phyloP scores from a whole-genome alignment of 2,329 filamentous ascomycete genomes.

The Trichoderma sp. region DNA sequence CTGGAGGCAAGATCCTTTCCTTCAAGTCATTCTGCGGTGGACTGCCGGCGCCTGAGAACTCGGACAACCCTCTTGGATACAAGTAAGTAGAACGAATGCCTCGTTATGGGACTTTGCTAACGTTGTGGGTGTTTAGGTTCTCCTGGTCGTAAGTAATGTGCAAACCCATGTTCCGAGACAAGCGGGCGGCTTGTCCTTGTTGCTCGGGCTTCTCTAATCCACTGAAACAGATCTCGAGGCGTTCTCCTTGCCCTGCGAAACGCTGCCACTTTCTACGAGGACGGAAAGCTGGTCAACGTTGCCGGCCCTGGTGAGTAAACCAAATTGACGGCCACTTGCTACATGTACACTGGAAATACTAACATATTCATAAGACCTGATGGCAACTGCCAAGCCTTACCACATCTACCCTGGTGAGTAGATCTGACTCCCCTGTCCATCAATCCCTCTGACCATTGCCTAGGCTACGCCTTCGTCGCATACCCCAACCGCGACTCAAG shows the following conservation, averaged over 20 bases:
- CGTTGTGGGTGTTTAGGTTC: conserved; percentile 44
- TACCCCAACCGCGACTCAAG: conserved; percentile 94
- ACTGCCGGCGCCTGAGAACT: conserved; percentile 64
- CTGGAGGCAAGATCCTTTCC: conserved; percentile 78
- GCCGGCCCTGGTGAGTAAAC: conserved; percentile 52
- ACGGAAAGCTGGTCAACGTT: conserved; percentile 75
- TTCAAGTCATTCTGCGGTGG: conserved; percentile 89
- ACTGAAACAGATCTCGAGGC: conserved; percentile 59
- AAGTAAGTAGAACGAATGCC: conserved; percentile 50
- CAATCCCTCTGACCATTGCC: not conserved
- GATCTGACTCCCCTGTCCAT: too few species aligned
- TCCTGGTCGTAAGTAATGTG: conserved; percentile 59
- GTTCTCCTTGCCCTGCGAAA: conserved; percentile 87
- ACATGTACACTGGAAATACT: not conserved
- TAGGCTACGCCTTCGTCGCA: conserved; percentile 78
- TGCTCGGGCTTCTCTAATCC: not conserved
- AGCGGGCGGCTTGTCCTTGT: not conserved
- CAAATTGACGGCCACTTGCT: not conserved
- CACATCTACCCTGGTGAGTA: conserved; percentile 71
- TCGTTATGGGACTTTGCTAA: not conserved
- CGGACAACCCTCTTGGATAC: conserved; percentile 89
- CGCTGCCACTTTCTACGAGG: conserved; percentile 78
- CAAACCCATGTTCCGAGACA: not conserved
- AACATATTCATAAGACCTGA: conserved; percentile 61
- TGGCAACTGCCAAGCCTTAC: conserved; percentile 83